Evolutionary conservation across 2,329 filamentous ascomycete species (phyloP).

Genomic region (Pseudovirgaria hyperparasitica): DNA sequence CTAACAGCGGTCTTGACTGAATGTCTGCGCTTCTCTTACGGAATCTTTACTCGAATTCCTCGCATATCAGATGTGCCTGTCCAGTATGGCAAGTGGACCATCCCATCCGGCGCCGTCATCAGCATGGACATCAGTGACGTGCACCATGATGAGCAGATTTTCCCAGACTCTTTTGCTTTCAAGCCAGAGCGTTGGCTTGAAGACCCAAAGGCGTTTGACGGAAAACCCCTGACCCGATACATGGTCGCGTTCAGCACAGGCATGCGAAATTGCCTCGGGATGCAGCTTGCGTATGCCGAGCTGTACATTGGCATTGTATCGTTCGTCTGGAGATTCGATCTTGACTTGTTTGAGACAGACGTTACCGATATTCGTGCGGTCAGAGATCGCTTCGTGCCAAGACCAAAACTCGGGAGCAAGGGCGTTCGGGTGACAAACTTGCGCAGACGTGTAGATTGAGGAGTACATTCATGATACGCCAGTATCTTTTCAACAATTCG

Average conservation of each 20-base stretch:
- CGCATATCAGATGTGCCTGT: slow-evolving; percentile 4
- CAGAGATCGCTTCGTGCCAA: slow-evolving; percentile 27
- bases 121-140: slow-evolving; percentile 5
- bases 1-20: slow-evolving; percentile 5
- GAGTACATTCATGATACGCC: no score
- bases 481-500: no score
- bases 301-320: slow-evolving; percentile 8
- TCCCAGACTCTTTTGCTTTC: slow-evolving; percentile 16
- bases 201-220: slow-evolving; percentile 1
- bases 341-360: slow-evolving; percentile 7
- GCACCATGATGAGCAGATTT: slow-evolving; percentile 21
- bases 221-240: slow-evolving; percentile 10
- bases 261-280: slow-evolving; percentile 15
- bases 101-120: slow-evolving; percentile 7
- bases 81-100: slow-evolving; percentile 6
- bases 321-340: slow-evolving; percentile 4
- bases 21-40: slow-evolving; percentile 2
- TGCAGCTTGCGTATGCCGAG: slow-evolving; percentile 10
- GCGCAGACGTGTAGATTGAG: no score
- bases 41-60: slow-evolving; percentile 5
- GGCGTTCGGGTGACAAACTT: slow-evolving; percentile 24
- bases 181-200: slow-evolving; percentile 21
- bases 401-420: slow-evolving; percentile 17
- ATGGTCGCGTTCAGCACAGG: slow-evolving; percentile 18
- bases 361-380: slow-evolving; percentile 17